These are phyloP conservation scores for Dothistroma pini DNA, from an alignment of 2,329 filamentous ascomycete species.

Conservation along the genomic window DNA sequence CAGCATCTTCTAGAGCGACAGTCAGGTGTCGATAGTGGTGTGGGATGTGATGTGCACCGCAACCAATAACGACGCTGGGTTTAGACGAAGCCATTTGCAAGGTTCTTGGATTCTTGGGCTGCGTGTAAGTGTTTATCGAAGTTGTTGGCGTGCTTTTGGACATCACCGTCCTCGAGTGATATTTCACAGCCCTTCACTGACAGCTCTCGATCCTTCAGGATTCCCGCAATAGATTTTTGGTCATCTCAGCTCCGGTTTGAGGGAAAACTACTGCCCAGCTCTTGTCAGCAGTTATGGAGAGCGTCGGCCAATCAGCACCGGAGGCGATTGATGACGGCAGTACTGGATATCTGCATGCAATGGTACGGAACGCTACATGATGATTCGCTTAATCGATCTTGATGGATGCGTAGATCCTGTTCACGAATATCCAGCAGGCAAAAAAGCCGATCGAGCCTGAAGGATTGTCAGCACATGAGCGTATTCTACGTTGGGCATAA, in stretches of 20 bases:
- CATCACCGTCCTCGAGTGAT: too few species aligned
- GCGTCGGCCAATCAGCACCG: too few species aligned
- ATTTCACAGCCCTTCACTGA: too few species aligned
- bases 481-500: neutral
- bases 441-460: slow-evolving; percentile 93
- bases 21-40: neutral
- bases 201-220: too few species aligned
- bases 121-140: too few species aligned
- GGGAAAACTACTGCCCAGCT: too few species aligned
- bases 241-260: too few species aligned
- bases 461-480: slow-evolving; percentile 17
- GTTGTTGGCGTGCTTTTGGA: too few species aligned
- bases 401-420: slow-evolving; percentile 94
- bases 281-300: too few species aligned
- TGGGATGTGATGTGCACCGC: neutral
- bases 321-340: neutral
- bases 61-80: neutral
- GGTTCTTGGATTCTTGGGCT: too few species aligned
- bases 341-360: neutral
- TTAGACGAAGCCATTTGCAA: neutral
- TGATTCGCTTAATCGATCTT: slow-evolving; percentile 73
- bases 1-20: neutral
- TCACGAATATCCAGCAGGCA: slow-evolving; percentile 88
- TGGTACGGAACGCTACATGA: neutral
- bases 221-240: too few species aligned